Percentiles rank a stretch among this genome's conserved stretches.
These are phyloP conservation scores for Raddia distichophylla DNA, from an alignment of 176 grass and related monocot genomes.

Conservation along the genomic window DNA sequence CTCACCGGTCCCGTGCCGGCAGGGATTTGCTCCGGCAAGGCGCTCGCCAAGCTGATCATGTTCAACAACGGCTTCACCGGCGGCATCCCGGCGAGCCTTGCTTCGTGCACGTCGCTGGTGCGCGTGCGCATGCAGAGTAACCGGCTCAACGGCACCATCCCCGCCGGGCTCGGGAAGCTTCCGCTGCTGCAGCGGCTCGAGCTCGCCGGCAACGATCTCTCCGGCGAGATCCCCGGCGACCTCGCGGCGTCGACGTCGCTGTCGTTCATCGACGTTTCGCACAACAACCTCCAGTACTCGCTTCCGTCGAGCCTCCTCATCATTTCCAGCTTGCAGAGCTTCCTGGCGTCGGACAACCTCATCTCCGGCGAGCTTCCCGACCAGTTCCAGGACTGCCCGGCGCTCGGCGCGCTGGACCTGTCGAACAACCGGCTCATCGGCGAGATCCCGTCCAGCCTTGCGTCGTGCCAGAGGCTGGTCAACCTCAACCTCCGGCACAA, in stretches of 20 bases:
- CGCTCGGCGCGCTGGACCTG: slow-evolving; percentile 74
- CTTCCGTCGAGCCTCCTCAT: slow-evolving; percentile 73
- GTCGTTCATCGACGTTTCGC: slow-evolving; percentile 89
- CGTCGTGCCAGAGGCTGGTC: slow-evolving; percentile 78
- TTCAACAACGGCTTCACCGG: slow-evolving; percentile 87
- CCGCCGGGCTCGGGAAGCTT: slow-evolving; percentile 71
- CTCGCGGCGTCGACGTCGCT: slow-evolving; percentile 67
- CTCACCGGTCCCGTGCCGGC: slow-evolving; percentile 58
- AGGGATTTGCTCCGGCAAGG: slow-evolving; percentile 68
- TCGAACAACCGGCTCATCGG: slow-evolving; percentile 75
- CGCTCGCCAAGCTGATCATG: slow-evolving; percentile 78
- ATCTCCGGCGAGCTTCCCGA: slow-evolving; percentile 81
- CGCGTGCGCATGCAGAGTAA: slow-evolving; percentile 87
- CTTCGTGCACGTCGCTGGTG: slow-evolving; percentile 73
- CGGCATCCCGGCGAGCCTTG: slow-evolving; percentile 59
- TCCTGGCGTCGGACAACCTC: slow-evolving; percentile 76
- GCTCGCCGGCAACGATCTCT: slow-evolving; percentile 74
- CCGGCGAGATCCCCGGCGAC: slow-evolving; percentile 80
- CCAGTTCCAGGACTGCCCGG: slow-evolving; percentile 86
- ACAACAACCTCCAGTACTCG: slow-evolving; percentile 64
- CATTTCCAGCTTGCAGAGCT: slow-evolving; percentile 75
- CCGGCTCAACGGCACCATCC: slow-evolving; percentile 69
- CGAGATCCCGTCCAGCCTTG: slow-evolving; percentile 66
- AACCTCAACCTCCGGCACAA: slow-evolving; percentile 77
- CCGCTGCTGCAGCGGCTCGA: slow-evolving; percentile 78